phyloP scores from a whole-genome alignment of 192 early-diverging fungal genomes.

The Backusella morwellensis region DNA sequence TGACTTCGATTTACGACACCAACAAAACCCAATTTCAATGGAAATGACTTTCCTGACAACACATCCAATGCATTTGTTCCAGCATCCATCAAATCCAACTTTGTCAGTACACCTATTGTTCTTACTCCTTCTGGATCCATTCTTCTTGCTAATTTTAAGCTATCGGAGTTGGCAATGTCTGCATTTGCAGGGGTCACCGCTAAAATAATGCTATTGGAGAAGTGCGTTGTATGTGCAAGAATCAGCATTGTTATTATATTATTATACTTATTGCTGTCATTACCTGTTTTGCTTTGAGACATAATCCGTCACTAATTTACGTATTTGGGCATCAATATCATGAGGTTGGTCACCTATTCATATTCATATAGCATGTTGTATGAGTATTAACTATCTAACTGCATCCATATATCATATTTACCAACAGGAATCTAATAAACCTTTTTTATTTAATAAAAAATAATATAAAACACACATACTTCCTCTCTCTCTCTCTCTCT shows the following conservation, averaged over 20 bases:
- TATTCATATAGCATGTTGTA: background rate
- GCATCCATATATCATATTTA: background rate
- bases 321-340: constrained; percentile 79
- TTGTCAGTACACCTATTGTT: constrained; percentile 80
- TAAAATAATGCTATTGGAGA: constrained; percentile 63
- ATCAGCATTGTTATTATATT: background rate
- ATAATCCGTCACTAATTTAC: constrained; percentile 72
- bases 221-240: background rate
- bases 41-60: constrained; percentile 69
- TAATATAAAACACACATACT: background rate
- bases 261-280: background rate
- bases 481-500: background rate
- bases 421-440: constrained; percentile 11
- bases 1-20: constrained; percentile 83
- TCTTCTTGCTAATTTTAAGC: constrained; percentile 80
- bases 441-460: background rate
- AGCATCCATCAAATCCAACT: constrained; percentile 84
- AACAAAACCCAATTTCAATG: constrained; percentile 79
- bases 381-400: background rate
- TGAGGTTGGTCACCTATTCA: constrained; percentile 75
- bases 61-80: constrained; percentile 80
- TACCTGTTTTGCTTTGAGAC: constrained; percentile 76
- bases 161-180: constrained; percentile 82
- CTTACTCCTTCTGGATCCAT: constrained; percentile 69
- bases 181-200: constrained; percentile 81